phyloP scores from a whole-genome alignment of 2,329 filamentous ascomycete genomes.

The Fusarium musae region DNA sequence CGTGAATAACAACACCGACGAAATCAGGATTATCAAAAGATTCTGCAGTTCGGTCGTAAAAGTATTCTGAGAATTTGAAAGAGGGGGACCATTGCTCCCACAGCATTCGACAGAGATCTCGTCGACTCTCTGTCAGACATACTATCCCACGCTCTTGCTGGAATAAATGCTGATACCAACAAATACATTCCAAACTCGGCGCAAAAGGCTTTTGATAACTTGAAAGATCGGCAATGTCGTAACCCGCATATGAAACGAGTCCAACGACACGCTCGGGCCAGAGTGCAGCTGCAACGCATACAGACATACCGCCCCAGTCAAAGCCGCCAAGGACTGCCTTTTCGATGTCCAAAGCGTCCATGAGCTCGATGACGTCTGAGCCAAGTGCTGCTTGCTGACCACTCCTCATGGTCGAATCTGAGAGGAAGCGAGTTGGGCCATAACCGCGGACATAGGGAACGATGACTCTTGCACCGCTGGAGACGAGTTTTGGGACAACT shows the following conservation, averaged over 20 bases:
- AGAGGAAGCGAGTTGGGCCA: constrained; percentile 2
- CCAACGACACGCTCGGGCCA: constrained; percentile 6
- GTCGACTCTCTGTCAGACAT: not conserved
- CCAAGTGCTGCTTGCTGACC: constrained; percentile 10
- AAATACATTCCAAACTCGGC: not conserved
- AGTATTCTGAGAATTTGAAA: not conserved
- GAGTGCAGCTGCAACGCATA: constrained; percentile 1
- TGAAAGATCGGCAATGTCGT: constrained; percentile 8
- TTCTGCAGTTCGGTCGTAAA: not conserved
- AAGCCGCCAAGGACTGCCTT: not conserved
- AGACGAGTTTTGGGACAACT: not conserved
- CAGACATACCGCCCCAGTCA: constrained; percentile 10
- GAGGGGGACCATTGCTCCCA: constrained; percentile 19
- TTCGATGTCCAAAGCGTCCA: constrained; percentile 7
- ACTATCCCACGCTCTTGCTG: not conserved
- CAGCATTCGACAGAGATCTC: not conserved
- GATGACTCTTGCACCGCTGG: not conserved
- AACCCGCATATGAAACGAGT: constrained; percentile 3
- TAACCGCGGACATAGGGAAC: constrained; percentile 2
- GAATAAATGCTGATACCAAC: constrained; percentile 21
- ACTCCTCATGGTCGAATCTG: not conserved
- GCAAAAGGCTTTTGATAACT: not conserved
- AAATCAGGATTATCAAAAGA: constrained; percentile 17
- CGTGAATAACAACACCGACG: constrained; percentile 8
- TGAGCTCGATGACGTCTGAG: constrained; percentile 2